Base-by-base conservation (phyloP, 2,329 filamentous ascomycete genomes). In the Cryphonectria parasitica region DNA sequence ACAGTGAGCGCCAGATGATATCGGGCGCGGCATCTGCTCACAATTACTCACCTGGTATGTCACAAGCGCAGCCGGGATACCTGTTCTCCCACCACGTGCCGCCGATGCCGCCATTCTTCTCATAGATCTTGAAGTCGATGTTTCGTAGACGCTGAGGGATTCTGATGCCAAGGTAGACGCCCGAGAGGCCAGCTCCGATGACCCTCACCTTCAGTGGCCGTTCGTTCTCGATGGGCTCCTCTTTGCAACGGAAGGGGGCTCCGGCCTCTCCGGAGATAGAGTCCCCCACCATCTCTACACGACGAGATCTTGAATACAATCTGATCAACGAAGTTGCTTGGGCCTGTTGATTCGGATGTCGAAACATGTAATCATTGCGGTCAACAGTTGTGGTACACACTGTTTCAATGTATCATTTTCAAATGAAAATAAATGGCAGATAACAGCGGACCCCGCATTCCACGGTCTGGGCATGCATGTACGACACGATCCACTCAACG, bases 31-130 rank as follows among this genome's bases (percentile, higher is more conserved):
- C 22, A 1, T 49, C 22, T 13, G 19, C 8, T 22, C 3, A 5
- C 5, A 5, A 3, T 11, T 31, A 64, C 54, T 31, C 45, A 69
- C 68, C 68, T 13, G 65, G 68, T 17, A 72, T 69, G 58, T 56
- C 69, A 34, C 69, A 71, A 19, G 60, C 69, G 39, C 69, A 71
- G 3, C 69, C 69, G 3, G 64, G 68, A 31, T 74, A 77, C 34
- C 72, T 75, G 70, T 77, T 77, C 69, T 77, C 76, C 62, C 73
- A 74, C 75, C 76, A 77, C 8, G 76, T 77, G 13, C 76, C 75
- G 19, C 76, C 76, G 56, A 76, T 70, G 60, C 76, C 74, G 28
- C 74, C 72, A 64, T 80, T 79, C 74, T 80, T 79, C 45, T 80
- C 79, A 64, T 77, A 80, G 34, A 70, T 67, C 41, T 31, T 31